phyloP scores from a whole-genome alignment of 768 basidiomycete genomes.

The Clitopilus hobsonii region DNA sequence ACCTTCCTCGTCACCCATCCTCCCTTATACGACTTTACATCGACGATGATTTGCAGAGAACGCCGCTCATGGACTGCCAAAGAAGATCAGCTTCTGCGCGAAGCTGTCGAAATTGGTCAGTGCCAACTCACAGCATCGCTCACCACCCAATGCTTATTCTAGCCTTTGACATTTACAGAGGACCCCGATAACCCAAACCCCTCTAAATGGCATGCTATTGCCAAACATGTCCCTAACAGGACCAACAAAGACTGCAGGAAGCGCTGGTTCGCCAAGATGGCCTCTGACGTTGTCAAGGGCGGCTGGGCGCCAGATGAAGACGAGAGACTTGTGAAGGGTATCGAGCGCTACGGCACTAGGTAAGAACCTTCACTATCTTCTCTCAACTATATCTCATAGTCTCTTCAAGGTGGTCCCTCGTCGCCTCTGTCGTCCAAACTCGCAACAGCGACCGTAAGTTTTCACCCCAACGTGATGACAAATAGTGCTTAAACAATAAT shows the following conservation, averaged over 20 bases:
- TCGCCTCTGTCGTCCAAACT: constrained; percentile 52
- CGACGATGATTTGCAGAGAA: constrained; percentile 38
- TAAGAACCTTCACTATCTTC: constrained; percentile 14
- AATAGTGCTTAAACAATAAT: constrained; percentile 9
- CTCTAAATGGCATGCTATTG: constrained; percentile 59
- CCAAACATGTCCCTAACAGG: constrained; percentile 57
- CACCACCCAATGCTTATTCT: constrained; percentile 5
- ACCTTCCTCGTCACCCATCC: constrained; percentile 1
- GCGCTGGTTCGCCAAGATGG: constrained; percentile 63
- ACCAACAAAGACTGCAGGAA: constrained; percentile 65
- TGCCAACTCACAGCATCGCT: constrained; percentile 2
- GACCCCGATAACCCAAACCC: constrained; percentile 53
- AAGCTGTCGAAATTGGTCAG: constrained; percentile 44
- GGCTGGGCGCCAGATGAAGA: constrained; percentile 62
- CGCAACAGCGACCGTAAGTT: constrained; percentile 56
- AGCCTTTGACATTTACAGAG: constrained; percentile 29
- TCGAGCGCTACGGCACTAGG: constrained; percentile 54
- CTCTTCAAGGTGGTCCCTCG: constrained; percentile 45
- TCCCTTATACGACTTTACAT: constrained; percentile 9
- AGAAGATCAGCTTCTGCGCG: constrained; percentile 48
- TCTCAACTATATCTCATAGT: constrained; percentile 6
- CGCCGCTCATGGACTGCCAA: constrained; percentile 47
- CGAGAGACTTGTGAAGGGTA: constrained; percentile 50
- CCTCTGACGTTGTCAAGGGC: constrained; percentile 56
- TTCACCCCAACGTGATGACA: neutral